phyloP scores from a whole-genome alignment of 306 rosid genomes.

The Malus orientalis region DNA sequence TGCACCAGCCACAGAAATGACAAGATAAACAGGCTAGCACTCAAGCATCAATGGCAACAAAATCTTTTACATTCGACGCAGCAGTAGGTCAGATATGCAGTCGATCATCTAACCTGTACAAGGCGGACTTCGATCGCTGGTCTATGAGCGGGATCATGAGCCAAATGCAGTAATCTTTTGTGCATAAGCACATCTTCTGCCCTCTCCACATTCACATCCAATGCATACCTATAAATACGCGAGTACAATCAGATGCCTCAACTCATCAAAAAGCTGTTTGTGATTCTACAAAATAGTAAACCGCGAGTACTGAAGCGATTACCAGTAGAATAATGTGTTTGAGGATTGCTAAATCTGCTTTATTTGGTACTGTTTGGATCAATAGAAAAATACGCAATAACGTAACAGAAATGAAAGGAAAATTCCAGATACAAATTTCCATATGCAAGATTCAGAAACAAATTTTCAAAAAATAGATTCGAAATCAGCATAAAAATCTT shows the following conservation, averaged over 20 bases:
- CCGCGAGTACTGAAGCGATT: neutral
- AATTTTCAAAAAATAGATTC: neutral
- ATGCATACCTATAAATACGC: constrained; percentile 58
- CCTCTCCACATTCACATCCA: constrained; percentile 96
- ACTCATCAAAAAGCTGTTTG: neutral
- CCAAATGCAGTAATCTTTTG: constrained; percentile 73
- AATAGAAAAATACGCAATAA: neutral
- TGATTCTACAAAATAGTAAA: neutral
- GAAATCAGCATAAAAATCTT: constrained; percentile 5
- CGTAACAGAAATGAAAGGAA: neutral
- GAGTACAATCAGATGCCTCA: constrained; percentile 23
- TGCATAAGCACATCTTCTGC: constrained; percentile 96
- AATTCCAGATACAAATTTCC: neutral
- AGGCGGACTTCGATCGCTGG: constrained; percentile 96
- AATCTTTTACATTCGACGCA: neutral
- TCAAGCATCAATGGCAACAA: neutral
- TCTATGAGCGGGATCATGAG: constrained; percentile 75
- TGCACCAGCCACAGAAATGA: neutral
- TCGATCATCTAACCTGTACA: constrained; percentile 57
- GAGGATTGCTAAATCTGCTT: neutral
- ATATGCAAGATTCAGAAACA: neutral
- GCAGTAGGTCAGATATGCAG: neutral
- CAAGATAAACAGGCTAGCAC: neutral
- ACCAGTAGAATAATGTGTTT: neutral
- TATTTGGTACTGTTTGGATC: neutral